Evolutionary conservation across 352 stramenopile genomes (phyloP).

Genomic region (Phytopythium chamaehyphon): DNA sequence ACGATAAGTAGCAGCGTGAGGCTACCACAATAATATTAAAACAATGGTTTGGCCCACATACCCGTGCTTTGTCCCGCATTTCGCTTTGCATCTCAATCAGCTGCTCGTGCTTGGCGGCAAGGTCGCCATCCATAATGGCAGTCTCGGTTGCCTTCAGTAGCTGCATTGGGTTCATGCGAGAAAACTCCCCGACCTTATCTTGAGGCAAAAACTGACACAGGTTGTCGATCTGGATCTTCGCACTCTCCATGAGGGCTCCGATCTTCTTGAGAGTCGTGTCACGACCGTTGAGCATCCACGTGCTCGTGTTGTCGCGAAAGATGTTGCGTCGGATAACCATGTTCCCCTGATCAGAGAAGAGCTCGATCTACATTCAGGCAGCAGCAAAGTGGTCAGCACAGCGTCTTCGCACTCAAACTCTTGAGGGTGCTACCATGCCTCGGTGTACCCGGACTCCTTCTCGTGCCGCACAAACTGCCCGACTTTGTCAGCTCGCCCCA

Average conservation of each 20-base stretch:
- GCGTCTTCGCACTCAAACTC: background rate
- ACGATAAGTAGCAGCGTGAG: background rate
- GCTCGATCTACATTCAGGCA: conserved; percentile 88
- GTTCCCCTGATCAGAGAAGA: conserved; percentile 81
- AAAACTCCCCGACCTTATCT: conserved; percentile 93
- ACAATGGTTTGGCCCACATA: conserved; percentile 15
- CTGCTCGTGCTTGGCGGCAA: conserved; percentile 67
- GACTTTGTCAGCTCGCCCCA: conserved; percentile 93
- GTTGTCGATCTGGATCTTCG: conserved; percentile 98
- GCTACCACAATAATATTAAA: background rate
- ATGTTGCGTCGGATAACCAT: conserved; percentile 90
- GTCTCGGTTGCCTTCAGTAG: conserved; percentile 78
- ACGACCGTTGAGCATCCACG: conserved; percentile 74
- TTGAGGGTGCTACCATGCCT: conserved; percentile 21
- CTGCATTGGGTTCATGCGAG: conserved; percentile 77
- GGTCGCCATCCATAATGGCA: conserved; percentile 67
- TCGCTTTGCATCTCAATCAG: conserved; percentile 76
- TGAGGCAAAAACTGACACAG: conserved; percentile 98
- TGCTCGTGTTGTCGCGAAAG: conserved; percentile 86
- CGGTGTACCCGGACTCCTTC: conserved; percentile 80
- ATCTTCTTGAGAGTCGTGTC: conserved; percentile 71
- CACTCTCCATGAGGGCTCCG: conserved; percentile 68
- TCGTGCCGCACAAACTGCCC: conserved; percentile 89
- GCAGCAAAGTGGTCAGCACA: background rate
- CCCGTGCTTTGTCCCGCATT: conserved; percentile 65